Evolutionary conservation across 306 rosid species (phyloP), one percentile per base, ranked within the genome.

Genomic region (Begonia fuchsioides): DNA sequence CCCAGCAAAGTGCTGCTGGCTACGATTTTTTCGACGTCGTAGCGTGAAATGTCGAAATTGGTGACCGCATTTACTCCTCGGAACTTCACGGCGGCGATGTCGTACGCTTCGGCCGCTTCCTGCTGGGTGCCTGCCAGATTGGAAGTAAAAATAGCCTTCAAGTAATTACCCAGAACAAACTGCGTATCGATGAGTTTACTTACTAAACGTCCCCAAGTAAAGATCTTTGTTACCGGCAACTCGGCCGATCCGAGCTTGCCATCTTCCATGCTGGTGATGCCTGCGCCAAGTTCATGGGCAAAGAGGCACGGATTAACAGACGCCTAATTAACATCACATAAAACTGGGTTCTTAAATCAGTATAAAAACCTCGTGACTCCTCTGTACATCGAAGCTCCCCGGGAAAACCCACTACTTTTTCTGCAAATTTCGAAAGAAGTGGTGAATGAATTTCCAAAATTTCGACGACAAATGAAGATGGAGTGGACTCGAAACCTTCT

Each of bases 161-260:
- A 26, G 1, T 4, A 26, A 39, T 1, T 8, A 17, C 18, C 7
- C 12, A 6, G 32, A 15, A 12, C n/a, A 44, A 43, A 10, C 45
- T 10, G 10, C 11, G 12, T n/a, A 10, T 1, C 0, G 9, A 41
- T 41, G 12, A 7, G n/a, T 2, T 13, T 47, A 75, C 82, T 66
- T 51, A 79, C 82, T 64, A 54, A 75, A 79, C 18, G 87, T 79
- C 41, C 87, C 87, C 47, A 79, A 82, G 67, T 79, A 79, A 15
- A 79, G 80, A 51, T 79, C 82, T 63, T 79, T 79, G 64, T 75
- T 79, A 39, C 87, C 87, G 9, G 87, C 87, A 53, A 75, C 87
- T 48, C 80, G 66, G 38, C 87, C 87, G 54, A 79, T 79, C 38
- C 82, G 54, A 15, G 87, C 87, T 53, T 79, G 87, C 87, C 82